A percentile compares a stretch with the other conserved stretches of the same genome.
phyloP scores from a whole-genome alignment of 768 basidiomycete species.

The Mrakia frigida region DNA sequence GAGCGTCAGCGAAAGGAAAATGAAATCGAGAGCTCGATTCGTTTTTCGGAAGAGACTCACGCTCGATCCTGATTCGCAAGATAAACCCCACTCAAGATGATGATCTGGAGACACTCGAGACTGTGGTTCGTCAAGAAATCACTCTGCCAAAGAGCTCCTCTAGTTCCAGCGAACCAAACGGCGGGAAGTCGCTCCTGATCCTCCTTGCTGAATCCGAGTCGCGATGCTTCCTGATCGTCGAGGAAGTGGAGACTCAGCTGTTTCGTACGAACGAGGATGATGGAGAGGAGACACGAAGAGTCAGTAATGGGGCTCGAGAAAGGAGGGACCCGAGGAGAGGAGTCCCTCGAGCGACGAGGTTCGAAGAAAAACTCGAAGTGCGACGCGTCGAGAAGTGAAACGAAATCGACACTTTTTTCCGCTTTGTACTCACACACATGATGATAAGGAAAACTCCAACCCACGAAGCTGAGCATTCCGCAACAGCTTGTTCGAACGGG shows the following conservation, averaged over 20 bases:
- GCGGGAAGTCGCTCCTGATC: slow-evolving; percentile 41
- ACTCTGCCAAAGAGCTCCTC: slow-evolving; percentile 40
- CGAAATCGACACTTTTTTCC: too few species aligned
- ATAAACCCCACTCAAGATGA: slow-evolving; percentile 42
- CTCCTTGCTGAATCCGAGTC: slow-evolving; percentile 40
- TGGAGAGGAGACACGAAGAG: not conserved
- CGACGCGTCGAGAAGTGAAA: not conserved
- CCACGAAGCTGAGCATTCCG: slow-evolving; percentile 43
- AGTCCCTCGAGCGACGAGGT: too few species aligned
- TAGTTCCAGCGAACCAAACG: slow-evolving; percentile 37
- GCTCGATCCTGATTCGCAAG: slow-evolving; percentile 33
- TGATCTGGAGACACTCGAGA: slow-evolving; percentile 41
- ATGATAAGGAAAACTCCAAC: slow-evolving; percentile 42
- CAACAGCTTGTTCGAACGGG: slow-evolving; percentile 37
- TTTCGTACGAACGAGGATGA: not conserved
- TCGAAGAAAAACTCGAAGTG: too few species aligned
- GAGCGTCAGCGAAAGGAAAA: not conserved
- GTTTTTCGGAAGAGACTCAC: too few species aligned
- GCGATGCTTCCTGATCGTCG: slow-evolving; percentile 39
- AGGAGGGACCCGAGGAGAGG: too few species aligned
- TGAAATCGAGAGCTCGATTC: too few species aligned
- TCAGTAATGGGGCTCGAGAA: not conserved
- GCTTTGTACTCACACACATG: slow-evolving; percentile 39
- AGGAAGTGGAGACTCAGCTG: slow-evolving; percentile 44
- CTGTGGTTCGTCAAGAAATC: slow-evolving; percentile 43